Base-by-base conservation (phyloP, 768 basidiomycete genomes). In the Tricholomella constricta region DNA sequence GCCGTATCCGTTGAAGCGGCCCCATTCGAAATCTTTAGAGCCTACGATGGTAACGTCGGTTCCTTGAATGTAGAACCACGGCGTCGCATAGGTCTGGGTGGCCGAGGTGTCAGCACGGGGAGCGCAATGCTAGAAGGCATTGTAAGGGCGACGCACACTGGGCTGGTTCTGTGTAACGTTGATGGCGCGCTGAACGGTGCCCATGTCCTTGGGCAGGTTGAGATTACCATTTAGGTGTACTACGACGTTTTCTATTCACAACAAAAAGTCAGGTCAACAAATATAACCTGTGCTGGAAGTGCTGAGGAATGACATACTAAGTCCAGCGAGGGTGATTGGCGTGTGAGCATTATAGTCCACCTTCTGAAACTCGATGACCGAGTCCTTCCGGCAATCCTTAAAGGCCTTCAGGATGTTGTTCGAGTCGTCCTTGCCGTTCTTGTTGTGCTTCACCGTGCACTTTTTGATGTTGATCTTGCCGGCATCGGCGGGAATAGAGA, bases 41-140 rank as follows among this genome's bases (percentile, higher is more conserved):
- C 77, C 78, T 23, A 74, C 68, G 48, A 75, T 70, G 22, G 66
- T 59, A 31, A 80, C 69, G 49, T 78, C 68, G 23, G 63, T 64
- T 3, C 77, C 78, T 27, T 70, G 59, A 38, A 80, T 63, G 58
- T 75, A 77, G 52, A 78, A 73, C 78, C 78, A 80, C 17, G 74
- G 75, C 25, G 72, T 71, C 10, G 72, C 75, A 58, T 72, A 73
- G 20, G 69, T 71, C 73, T 76, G 35, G 35, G 37, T 34, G 5
- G 10, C 11, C 11, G n/a, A n/a, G n/a, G n/a, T n/a, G n/a, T n/a
- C n/a, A n/a, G n/a, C n/a, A n/a, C n/a, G n/a, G n/a, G n/a, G n/a
- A n/a, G n/a, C n/a, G n/a, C n/a, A n/a, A n/a, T n/a, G n/a, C n/a
- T n/a, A n/a, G n/a, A n/a, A n/a, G n/a, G n/a, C n/a, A n/a, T n/a